Evolutionary conservation across 2,329 filamentous ascomycete species (phyloP).

Genomic region (Dactylellina sp.): DNA sequence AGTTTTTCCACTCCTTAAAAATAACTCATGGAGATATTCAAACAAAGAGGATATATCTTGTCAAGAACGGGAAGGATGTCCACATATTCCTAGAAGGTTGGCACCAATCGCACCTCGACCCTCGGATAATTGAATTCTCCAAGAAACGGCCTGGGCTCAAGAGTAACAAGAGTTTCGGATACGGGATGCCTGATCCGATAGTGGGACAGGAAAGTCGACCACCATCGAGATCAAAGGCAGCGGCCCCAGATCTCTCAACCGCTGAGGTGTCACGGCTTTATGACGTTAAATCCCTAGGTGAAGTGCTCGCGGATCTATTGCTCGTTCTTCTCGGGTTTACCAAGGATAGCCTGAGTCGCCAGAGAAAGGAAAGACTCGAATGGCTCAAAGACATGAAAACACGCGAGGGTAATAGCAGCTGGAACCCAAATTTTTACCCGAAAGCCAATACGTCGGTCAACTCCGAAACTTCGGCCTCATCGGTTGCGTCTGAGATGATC

Average conservation of each 20-base stretch:
- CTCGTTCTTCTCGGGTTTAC: conserved; percentile 47
- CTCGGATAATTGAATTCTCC: conserved; percentile 31
- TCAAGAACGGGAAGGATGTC: conserved; percentile 42
- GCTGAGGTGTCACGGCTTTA: conserved; percentile 38
- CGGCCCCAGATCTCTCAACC: conserved; percentile 14
- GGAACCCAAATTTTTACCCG: conserved; percentile 45
- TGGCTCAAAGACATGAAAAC: conserved; percentile 51
- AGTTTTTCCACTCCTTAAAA: conserved; percentile 49
- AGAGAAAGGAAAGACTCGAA: conserved; percentile 49
- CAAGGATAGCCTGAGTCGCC: conserved; percentile 38
- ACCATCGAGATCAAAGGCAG: conserved; percentile 34
- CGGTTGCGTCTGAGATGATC: conserved; percentile 43
- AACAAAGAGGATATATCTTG: conserved; percentile 34
- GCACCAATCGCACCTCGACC: conserved; percentile 39
- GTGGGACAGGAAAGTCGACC: conserved; percentile 26
- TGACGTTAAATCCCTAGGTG: conserved; percentile 48
- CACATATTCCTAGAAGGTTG: conserved; percentile 46
- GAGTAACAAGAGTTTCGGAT: conserved; percentile 48
- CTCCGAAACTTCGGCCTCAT: conserved; percentile 44
- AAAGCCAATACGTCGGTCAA: conserved; percentile 33
- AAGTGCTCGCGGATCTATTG: conserved; percentile 37
- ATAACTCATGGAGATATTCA: conserved; percentile 46
- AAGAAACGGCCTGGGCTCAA: conserved; percentile 44
- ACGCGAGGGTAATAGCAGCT: conserved; percentile 49
- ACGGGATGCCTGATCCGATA: conserved; percentile 37